Evolutionary conservation across 495 filamentous ascomycete genomes (phyloP).

Genomic region (Daldinia caldariorum): DNA sequence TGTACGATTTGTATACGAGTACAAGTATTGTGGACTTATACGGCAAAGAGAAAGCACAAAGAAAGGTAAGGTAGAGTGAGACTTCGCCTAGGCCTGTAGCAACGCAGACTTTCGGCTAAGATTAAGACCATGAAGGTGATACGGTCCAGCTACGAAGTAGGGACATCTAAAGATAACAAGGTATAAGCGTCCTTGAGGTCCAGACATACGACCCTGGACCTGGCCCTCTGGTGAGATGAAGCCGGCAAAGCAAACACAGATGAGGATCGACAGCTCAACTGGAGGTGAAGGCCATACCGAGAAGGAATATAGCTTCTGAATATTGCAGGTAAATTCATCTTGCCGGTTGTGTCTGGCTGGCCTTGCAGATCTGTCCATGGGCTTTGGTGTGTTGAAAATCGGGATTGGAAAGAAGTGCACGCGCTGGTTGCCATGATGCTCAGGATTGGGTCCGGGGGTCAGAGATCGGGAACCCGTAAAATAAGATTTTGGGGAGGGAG

Average conservation of each 20-base stretch:
- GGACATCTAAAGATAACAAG: constrained; percentile 25
- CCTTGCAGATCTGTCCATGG: constrained; percentile 17
- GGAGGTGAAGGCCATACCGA: constrained; percentile 7
- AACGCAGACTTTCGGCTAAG: constrained; percentile 32
- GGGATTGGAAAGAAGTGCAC: constrained; percentile 31
- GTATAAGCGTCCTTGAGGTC: constrained; percentile 17
- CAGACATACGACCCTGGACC: constrained; percentile 34
- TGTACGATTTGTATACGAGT: constrained; percentile 2
- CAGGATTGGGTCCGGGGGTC: constrained; percentile 36
- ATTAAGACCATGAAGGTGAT: constrained; percentile 15
- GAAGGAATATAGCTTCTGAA: constrained; percentile 14
- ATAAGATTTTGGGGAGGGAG: constrained; percentile 43
- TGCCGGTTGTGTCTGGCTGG: constrained; percentile 7
- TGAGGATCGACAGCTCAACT: constrained; percentile 17
- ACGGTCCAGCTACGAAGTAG: constrained; percentile 28
- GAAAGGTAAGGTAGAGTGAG: constrained; percentile 13
- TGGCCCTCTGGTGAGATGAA: constrained; percentile 11
- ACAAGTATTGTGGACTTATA: constrained; percentile 9
- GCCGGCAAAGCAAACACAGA: constrained; percentile 29
- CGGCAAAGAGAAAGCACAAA: constrained; percentile 5
- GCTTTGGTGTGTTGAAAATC: constrained; percentile 30
- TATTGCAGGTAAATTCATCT: constrained; percentile 17
- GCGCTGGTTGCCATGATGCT: constrained; percentile 39
- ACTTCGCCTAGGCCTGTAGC: constrained; percentile 9
- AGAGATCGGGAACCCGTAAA: constrained; percentile 50